Percentiles rank a stretch among this genome's conserved stretches.
These are phyloP conservation scores for Chiua virens DNA, from an alignment of 768 basidiomycete genomes.

Conservation along the genomic window DNA sequence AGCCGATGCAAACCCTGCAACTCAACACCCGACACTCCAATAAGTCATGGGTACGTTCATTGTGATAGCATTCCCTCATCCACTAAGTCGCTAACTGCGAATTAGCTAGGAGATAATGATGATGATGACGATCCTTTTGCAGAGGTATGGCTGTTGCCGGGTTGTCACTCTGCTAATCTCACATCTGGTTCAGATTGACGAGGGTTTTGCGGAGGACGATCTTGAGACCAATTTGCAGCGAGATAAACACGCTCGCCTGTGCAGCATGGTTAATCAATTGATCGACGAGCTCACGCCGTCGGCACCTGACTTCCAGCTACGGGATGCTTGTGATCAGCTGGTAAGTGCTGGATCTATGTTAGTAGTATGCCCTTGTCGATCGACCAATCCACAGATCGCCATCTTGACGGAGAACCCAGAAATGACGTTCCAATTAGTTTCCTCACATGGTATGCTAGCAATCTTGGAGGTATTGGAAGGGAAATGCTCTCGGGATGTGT, in stretches of 20 bases:
- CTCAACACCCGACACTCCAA: slow-evolving; percentile 85
- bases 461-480: slow-evolving; percentile 92
- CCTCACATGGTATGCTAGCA: slow-evolving; percentile 92
- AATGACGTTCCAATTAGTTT: slow-evolving; percentile 85
- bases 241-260: slow-evolving; percentile 90
- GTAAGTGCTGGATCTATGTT: slow-evolving; percentile 42
- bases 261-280: slow-evolving; percentile 75
- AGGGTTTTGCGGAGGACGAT: slow-evolving; percentile 89
- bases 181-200: slow-evolving; percentile 65
- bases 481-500: slow-evolving; percentile 80
- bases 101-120: slow-evolving; percentile 74
- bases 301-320: slow-evolving; percentile 78
- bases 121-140: slow-evolving; percentile 98
- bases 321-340: slow-evolving; percentile 84
- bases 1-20: slow-evolving; percentile 72
- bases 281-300: slow-evolving; percentile 85
- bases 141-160: slow-evolving; percentile 49
- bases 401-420: slow-evolving; percentile 81
- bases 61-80: slow-evolving; percentile 7
- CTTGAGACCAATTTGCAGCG: slow-evolving; percentile 89
- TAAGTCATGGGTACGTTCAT: slow-evolving; percentile 73
- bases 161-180: slow-evolving; percentile 4
- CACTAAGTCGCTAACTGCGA: background rate
- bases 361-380: background rate
- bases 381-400: slow-evolving; percentile 49